Evolutionary conservation across 768 basidiomycete genomes (phyloP), one percentile per base, ranked within the genome.

Genomic region (Phlebiopsis flavidoalba): DNA sequence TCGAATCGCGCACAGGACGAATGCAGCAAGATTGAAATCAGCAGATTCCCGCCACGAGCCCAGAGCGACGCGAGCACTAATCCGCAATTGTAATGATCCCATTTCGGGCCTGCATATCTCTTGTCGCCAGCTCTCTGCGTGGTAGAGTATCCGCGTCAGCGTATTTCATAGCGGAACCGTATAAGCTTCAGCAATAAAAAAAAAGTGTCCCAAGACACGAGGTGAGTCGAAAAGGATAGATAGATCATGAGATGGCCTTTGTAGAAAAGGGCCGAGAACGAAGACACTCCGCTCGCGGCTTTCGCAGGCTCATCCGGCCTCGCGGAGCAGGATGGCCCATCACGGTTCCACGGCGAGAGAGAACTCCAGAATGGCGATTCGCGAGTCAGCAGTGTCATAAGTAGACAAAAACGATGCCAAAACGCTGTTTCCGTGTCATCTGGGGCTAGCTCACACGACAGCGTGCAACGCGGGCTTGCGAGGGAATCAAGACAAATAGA

Each of bases 71-170:
- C 35, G 52, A 31, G 17, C 6, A 73, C 75, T 53, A 59, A 85
- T n/a, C 85, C 73, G 72, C 68, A n/a, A n/a, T 86, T 87, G 69
- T 88, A 88, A 54, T 80, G 72, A 61, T 79, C 71, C 80, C 83
- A 88, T 57, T 79, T 78, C 0, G 76, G 75, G 66, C 88, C 82
- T 0, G 78, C 80, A 62, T 77, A 86, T 67, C 80, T 83, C 72
- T 82, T 80, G 64, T 88, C 76, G 3, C 78, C 83, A 4, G 77
- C 70, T 51, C 70, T 72, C 74, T 75, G 57, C 46, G 45, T 21
- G 35, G 49, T 51, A 19, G 33, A 43, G 24, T 40, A 36, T 55
- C 54, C 37, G 40, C 17, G 54, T 55, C 36, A 55, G 54, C 54
- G 36, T 26, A 36, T 37, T 24, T 14, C n/a, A 37, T 22, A 55